Conservation (phyloP, 2,329 filamentous ascomycete genomes). For the Daldinia sp. region DNA sequence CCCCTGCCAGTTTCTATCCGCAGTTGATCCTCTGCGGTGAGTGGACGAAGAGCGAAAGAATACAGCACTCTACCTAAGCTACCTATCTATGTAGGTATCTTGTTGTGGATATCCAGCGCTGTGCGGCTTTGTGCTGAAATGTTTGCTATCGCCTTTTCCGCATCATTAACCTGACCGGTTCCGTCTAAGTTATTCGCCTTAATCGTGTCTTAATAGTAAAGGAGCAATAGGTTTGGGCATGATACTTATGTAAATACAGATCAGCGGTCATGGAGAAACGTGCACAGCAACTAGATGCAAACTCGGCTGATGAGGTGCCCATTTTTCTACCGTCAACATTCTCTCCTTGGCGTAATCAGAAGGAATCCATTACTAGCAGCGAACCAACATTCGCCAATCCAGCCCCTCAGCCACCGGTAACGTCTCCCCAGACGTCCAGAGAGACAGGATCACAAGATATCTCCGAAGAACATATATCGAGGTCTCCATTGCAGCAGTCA, state of each 20-base stretch:
- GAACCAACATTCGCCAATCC: conserved; percentile 7
- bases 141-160: conserved; percentile 12
- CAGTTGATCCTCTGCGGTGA: conserved; percentile 21
- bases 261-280: conserved; percentile 29
- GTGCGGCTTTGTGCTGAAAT: conserved; percentile 11
- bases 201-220: conserved; percentile 3
- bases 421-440: conserved; percentile 16
- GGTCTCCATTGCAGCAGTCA: conserved; percentile 2
- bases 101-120: not conserved
- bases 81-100: too few species aligned
- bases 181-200: conserved; percentile 6
- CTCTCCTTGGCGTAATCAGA: conserved; percentile 39
- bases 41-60: conserved; percentile 11
- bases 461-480: conserved; percentile 4
- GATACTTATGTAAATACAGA: not conserved
- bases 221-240: not conserved
- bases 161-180: conserved; percentile 10
- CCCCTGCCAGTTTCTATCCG: conserved; percentile 28
- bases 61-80: not conserved
- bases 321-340: conserved; percentile 45
- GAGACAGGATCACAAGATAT: not conserved
- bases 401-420: conserved; percentile 10
- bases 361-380: conserved; percentile 13
- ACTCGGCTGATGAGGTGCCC: conserved; percentile 23
- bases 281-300: conserved; percentile 5